Percentiles rank a stretch among this genome's conserved stretches.
Conservation (phyloP, 2,329 filamentous ascomycete genomes). For the Penicillium aurantiogriseum region DNA sequence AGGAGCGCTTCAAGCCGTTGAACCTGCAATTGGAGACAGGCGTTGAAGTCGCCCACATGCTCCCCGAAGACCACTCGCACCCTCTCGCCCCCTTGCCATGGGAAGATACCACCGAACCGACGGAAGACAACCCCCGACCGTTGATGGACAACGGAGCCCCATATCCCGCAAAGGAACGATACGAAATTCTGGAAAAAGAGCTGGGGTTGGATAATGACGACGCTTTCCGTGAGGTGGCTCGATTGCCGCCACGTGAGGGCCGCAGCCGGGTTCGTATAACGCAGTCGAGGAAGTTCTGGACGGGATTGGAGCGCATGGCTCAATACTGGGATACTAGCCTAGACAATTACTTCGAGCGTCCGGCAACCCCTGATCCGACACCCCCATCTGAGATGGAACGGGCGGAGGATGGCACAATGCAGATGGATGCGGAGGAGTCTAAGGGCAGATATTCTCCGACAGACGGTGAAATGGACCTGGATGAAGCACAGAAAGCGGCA, state of each 20-base stretch:
- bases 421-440: slow-evolving; percentile 16
- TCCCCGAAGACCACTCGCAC: slow-evolving; percentile 35
- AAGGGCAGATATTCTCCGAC: slow-evolving; percentile 17
- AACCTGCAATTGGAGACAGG: slow-evolving; percentile 42
- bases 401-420: slow-evolving; percentile 22
- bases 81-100: slow-evolving; percentile 42
- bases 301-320: slow-evolving; percentile 57
- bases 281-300: slow-evolving; percentile 61
- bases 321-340: slow-evolving; percentile 62
- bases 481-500: slow-evolving; percentile 10
- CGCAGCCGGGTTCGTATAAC: slow-evolving; percentile 51
- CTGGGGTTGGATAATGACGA: slow-evolving; percentile 56
- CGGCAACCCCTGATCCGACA: slow-evolving; percentile 26
- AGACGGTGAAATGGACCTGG: slow-evolving; percentile 28
- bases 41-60: slow-evolving; percentile 37
- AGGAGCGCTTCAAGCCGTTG: slow-evolving; percentile 40
- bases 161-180: slow-evolving; percentile 50
- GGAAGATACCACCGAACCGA: slow-evolving; percentile 24
- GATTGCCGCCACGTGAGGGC: slow-evolving; percentile 46
- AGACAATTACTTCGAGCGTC: slow-evolving; percentile 54
- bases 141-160: slow-evolving; percentile 51
- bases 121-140: slow-evolving; percentile 28
- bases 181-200: slow-evolving; percentile 51
- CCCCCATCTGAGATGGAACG: slow-evolving; percentile 19
- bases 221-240: slow-evolving; percentile 56